phyloP scores from a whole-genome alignment of 2,329 filamentous ascomycete genomes.

The Epichloe hybrida region DNA sequence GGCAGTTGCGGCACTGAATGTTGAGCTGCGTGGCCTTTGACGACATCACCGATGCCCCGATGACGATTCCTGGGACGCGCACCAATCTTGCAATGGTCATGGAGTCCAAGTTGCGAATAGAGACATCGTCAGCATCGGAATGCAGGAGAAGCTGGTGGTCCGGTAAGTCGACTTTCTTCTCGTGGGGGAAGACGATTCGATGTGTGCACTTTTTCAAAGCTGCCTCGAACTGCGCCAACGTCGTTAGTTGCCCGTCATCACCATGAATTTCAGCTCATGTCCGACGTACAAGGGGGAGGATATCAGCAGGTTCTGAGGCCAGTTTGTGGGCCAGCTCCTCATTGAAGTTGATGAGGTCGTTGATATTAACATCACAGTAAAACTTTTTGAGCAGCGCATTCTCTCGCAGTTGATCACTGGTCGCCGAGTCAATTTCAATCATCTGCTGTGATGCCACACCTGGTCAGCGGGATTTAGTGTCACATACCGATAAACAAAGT shows the following conservation, averaged over 20 bases:
- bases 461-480: too few species aligned
- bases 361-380: conserved; percentile 92
- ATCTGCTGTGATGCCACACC: not conserved
- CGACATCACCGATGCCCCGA: conserved; percentile 89
- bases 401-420: conserved; percentile 84
- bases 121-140: conserved; percentile 78
- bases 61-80: conserved; percentile 91
- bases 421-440: conserved; percentile 5
- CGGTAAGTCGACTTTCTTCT: conserved; percentile 54
- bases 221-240: conserved; percentile 58
- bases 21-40: conserved; percentile 83
- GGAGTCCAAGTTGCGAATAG: conserved; percentile 87
- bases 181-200: conserved; percentile 71
- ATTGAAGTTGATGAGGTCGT: conserved; percentile 89
- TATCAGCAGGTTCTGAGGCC: conserved; percentile 78
- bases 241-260: not conserved
- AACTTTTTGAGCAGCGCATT: conserved; percentile 91
- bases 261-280: not conserved
- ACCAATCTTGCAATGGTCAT: conserved; percentile 90
- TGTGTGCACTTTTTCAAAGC: conserved; percentile 86
- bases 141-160: conserved; percentile 92
- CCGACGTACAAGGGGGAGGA: conserved; percentile 63
- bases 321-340: conserved; percentile 87
- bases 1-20: conserved; percentile 81
- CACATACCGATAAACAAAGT: conserved; percentile 78